Evolutionary conservation across 495 filamentous ascomycete genomes (phyloP), one percentile per base, ranked within the genome.

Genomic region (Penicillium taxi): DNA sequence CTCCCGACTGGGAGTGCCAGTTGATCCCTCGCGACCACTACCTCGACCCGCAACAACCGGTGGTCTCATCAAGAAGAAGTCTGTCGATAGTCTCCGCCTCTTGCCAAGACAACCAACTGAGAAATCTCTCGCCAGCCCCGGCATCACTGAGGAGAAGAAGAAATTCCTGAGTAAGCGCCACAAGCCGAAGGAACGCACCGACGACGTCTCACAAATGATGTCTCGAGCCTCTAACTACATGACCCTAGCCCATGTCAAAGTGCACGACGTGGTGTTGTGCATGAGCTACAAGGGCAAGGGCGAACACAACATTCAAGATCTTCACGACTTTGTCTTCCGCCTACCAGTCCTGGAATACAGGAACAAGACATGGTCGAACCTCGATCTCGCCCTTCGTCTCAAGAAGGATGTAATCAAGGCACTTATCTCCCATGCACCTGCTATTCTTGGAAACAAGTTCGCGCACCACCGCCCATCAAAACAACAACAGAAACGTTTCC

Each of bases 321-420:
- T 98, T 9, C 91, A 98, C 59, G 81, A 96, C 50, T 90, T 98
- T 42, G 91, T 96, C 41, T 98, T 98, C 73, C 81, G 87, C 13
- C 77, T 99, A 52, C 91, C 91, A 5, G 82, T 83, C 11, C 77
- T 99, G 25, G 91, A 99, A 55, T 96, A 94, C 57, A 75, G 85
- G 32, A 96, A 99, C 67, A 96, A 96, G 64, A 96, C 88, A 7
- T 99, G 91, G 91, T 96, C 90, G 12, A 96, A 96, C 56, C 77
- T 96, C 6, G 91, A 99, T 44, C 75, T 99, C 8, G 88, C 90
- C 1, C 66, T 96, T 32, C 81, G 83, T 13, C 67, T 99, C 29
- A 96, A 99, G 71, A 86, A 83, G 46, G 87, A 93, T 37, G 84
- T 96, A 45, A 91, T 94, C 58, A 81, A 82, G 50, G 93, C 93